A percentile compares a stretch with the other conserved stretches of the same genome.
Evolutionary conservation across 257 asterid species (phyloP).

Genomic region (Forsythia viridissima): DNA sequence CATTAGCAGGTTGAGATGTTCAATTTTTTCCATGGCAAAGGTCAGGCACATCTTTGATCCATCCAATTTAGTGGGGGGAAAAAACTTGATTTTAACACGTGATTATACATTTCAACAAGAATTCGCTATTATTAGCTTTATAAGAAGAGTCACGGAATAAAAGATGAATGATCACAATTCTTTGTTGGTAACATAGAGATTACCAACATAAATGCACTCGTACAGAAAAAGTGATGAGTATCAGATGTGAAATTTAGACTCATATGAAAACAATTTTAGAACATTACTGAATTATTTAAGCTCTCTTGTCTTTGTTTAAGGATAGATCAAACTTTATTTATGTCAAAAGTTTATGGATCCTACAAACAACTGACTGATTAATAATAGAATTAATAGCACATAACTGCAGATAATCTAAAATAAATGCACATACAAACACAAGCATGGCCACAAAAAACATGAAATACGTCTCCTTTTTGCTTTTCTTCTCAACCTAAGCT

Average conservation of each 20-base stretch:
- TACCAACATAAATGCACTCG: background rate
- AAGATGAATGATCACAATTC: background rate
- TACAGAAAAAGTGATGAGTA: background rate
- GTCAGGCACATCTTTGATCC: background rate
- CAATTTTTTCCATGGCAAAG: background rate
- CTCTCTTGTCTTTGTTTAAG: too few relatives aligned
- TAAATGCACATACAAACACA: background rate
- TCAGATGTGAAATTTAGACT: background rate
- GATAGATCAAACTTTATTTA: too few relatives aligned
- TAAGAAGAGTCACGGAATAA: background rate
- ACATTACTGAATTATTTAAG: background rate
- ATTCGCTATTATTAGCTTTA: too few relatives aligned
- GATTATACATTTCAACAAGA: background rate
- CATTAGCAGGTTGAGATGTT: background rate
- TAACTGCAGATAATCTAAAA: background rate
- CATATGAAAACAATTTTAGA: too few relatives aligned
- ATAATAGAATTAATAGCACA: background rate
- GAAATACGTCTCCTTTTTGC: background rate
- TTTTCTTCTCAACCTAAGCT: background rate
- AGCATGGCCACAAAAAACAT: background rate
- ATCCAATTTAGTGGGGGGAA: background rate
- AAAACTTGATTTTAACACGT: background rate
- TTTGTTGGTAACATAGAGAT: background rate
- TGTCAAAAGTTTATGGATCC: background rate
- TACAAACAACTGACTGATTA: background rate